Conservation (phyloP, 169 alveolate species). For the Plasmodium ovale region DNA sequence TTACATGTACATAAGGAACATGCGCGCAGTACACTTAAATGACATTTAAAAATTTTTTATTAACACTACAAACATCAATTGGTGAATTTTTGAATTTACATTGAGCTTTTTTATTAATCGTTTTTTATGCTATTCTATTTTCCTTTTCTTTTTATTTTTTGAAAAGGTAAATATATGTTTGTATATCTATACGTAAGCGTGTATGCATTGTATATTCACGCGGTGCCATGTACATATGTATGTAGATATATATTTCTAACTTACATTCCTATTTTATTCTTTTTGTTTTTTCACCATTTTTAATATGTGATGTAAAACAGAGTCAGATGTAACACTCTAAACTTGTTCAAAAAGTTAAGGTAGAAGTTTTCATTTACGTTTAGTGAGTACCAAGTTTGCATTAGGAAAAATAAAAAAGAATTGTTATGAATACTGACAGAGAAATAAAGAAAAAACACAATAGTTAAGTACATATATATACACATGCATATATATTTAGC, state of each 20-base stretch:
- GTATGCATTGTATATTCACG: neutral
- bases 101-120: neutral
- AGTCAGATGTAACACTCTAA: slow-evolving; percentile 68
- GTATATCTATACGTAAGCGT: neutral
- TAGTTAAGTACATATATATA: neutral
- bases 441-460: neutral
- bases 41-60: neutral
- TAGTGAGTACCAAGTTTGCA: slow-evolving; percentile 2
- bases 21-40: neutral
- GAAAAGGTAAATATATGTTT: neutral
- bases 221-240: neutral
- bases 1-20: neutral
- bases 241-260: neutral
- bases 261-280: neutral
- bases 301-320: slow-evolving; percentile 14
- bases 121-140: neutral
- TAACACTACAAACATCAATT: neutral
- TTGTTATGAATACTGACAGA: neutral
- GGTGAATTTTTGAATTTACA: neutral
- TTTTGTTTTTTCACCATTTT: slow-evolving; percentile 39
- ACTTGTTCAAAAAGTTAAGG: slow-evolving; percentile 56
- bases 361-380: slow-evolving; percentile 3
- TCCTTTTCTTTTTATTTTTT: neutral
- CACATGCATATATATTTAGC: slow-evolving; percentile 10
- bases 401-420: slow-evolving; percentile 1